phyloP scores from a whole-genome alignment of 2,329 filamentous ascomycete species.

The Scopulariopsis brevicaulis region DNA sequence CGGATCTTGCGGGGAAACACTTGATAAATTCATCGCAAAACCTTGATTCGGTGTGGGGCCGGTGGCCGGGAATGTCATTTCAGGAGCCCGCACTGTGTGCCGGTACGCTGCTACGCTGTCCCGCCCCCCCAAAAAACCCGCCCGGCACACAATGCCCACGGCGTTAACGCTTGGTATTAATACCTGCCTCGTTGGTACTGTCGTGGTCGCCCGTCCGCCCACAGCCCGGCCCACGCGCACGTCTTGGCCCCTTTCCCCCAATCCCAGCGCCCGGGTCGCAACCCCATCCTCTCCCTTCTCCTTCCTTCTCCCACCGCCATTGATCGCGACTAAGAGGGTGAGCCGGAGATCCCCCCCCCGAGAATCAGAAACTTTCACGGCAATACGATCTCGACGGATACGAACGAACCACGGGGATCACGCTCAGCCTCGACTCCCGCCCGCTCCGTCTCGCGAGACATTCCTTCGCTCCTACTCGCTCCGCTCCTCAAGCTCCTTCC shows the following conservation, averaged over 20 bases:
- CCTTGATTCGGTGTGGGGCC: not conserved
- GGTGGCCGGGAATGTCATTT: not conserved
- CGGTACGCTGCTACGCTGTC: not conserved
- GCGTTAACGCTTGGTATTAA: not conserved
- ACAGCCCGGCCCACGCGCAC: not conserved
- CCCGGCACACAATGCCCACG: not conserved
- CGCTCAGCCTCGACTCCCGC: not conserved
- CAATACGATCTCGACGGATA: slow-evolving; percentile 10
- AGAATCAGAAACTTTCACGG: not conserved
- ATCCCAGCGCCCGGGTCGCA: not conserved
- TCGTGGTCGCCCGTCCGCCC: too few relatives aligned
- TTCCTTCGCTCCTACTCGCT: not conserved
- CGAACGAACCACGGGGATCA: slow-evolving; percentile 12
- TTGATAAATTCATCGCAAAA: too few relatives aligned
- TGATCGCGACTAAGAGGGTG: not conserved
- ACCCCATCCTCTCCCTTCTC: not conserved
- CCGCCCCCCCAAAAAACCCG: not conserved
- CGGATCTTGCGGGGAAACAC: too few relatives aligned
- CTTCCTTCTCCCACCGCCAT: not conserved
- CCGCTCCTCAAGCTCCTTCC: not conserved
- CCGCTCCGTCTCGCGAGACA: not conserved
- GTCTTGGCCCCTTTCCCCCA: not conserved
- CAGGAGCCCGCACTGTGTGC: not conserved
- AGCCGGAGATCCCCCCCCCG: not conserved
- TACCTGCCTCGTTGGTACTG: not conserved